phyloP scores from a whole-genome alignment of 1,284 basidiomycete species.

The Heterobasidion annosum region DNA sequence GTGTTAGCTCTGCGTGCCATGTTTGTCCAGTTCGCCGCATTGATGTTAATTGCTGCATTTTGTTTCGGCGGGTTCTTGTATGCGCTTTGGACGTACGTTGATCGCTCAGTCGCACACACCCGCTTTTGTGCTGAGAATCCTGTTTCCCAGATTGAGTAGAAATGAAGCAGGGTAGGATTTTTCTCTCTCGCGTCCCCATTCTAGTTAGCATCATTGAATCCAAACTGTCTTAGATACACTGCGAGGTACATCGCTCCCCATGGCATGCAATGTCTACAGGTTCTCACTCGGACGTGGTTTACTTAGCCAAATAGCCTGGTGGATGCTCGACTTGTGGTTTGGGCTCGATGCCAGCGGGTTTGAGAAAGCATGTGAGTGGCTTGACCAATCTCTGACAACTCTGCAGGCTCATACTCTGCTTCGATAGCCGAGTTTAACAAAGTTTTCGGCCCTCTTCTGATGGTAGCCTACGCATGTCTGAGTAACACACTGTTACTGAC shows the following conservation, averaged over 20 bases:
- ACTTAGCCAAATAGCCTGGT: slow-evolving; percentile 69
- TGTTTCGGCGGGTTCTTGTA: slow-evolving; percentile 89
- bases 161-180: slow-evolving; percentile 39
- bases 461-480: slow-evolving; percentile 81
- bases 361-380: slow-evolving; percentile 57
- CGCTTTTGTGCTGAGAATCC: too few species aligned
- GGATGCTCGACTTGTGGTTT: slow-evolving; percentile 87
- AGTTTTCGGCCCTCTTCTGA: slow-evolving; percentile 77
- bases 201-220: neutral
- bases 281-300: neutral
- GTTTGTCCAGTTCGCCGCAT: slow-evolving; percentile 66
- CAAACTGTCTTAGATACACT: neutral
- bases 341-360: slow-evolving; percentile 87
- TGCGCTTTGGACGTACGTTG: slow-evolving; percentile 80
- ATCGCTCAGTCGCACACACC: neutral
- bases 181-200: neutral
- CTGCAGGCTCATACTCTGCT: neutral
- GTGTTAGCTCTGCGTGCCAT: slow-evolving; percentile 73
- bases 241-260: neutral
- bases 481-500: slow-evolving; percentile 84
- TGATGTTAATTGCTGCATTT: slow-evolving; percentile 86
- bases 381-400: neutral
- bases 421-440: slow-evolving; percentile 65
- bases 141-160: slow-evolving; percentile 40
- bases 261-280: too few species aligned